Base-by-base conservation (phyloP, 2,329 filamentous ascomycete species). In the Diaporthe capsici region DNA sequence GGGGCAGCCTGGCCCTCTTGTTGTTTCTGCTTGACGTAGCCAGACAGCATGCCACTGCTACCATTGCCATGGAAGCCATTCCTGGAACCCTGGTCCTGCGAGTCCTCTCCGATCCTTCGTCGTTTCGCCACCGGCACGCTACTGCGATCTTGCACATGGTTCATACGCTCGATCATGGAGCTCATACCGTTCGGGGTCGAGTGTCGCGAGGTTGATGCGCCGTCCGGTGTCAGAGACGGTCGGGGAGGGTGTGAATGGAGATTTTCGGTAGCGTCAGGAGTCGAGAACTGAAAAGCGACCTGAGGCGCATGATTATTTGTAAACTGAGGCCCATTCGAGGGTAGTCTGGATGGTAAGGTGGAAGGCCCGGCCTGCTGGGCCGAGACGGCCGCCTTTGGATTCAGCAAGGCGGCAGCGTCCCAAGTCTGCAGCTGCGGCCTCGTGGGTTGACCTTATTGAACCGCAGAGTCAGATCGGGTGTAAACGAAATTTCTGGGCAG, bases 91-190 rank as follows among this genome's bases (percentile, higher is more conserved):
- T 44, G 51, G 72, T 74, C 84, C 31, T 84, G 80, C 25, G 86
- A 82, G 65, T 86, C 82, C 47, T 88, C 85, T 65, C 87, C 85
- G 12, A 90, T 83, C 81, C 92, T 95, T 72, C 91, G 85, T 71
- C 92, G 92, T 84, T 96, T 96, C 39, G 88, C 85, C 28, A 94
- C 91, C 3, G 89, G 87, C 42, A 87, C 81, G 82, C 87, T 77
- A 81, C 86, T 79, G 37, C 95, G 93, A 71, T 93, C 89, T 78
- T 94, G 90, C 20, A 97, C 90, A 78, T 93, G 92, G 82, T 96
- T 94, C 82, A 95, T 88, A 44, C 91, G 90, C 83, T 97, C 94
- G 61, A 98, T 91, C 85, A 95, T 91, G 73, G 85, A 85, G 13
- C 89, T 87, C 78, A 91, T 88, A 37, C 90, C 90, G 70, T 81